Evolutionary conservation across 2,329 filamentous ascomycete genomes (phyloP), one percentile per base, ranked within the genome.

Genomic region (Colletotrichum costaricense): DNA sequence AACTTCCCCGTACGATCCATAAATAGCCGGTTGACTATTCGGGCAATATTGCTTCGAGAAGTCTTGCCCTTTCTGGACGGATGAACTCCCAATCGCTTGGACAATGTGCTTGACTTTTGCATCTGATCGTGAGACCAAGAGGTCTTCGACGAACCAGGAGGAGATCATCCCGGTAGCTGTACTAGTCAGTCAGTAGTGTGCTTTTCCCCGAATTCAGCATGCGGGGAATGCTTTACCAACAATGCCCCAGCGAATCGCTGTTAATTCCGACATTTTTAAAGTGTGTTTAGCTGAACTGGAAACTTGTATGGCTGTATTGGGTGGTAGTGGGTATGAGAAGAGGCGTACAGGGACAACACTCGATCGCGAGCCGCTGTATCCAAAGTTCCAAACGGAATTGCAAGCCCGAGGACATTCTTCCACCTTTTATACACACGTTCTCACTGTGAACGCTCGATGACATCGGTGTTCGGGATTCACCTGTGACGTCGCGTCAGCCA

Each of bases 61-160:
- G 2, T 77, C 78, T 33, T 79, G 66, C 24, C 82, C 84, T 69
- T 86, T 86, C 5, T 81, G 69, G 7, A 79, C 63, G 0, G 81
- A 83, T 0, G 85, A 86, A 0, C 84, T 81, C 8, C 84, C 84
- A 66, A 86, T 82, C 8, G 83, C 82, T 75, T 84, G 82, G 49
- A 86, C 82, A 5, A 83, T 76, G 67, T 87, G 85, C 6, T 78
- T 82, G 33, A 82, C 83, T 63, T 81, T 79, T 1, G 81, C 80
- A 46, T 82, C 78, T 3, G 77, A 30, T 16, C 84, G 80, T 7
- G 80, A 71, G n/a, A 84, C 76, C 9, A 82, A 71, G 4, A 87
- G 77, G 72, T 87, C 85, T 5, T 76, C 75, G 0, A 86, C 83
- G 74, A 87, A 86, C 84, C 82, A 85, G 56, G 79, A 81, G 4